These are phyloP conservation scores for Salpingoeca rosetta DNA, from an alignment of 78 protist genomes.

Conservation along the genomic window DNA sequence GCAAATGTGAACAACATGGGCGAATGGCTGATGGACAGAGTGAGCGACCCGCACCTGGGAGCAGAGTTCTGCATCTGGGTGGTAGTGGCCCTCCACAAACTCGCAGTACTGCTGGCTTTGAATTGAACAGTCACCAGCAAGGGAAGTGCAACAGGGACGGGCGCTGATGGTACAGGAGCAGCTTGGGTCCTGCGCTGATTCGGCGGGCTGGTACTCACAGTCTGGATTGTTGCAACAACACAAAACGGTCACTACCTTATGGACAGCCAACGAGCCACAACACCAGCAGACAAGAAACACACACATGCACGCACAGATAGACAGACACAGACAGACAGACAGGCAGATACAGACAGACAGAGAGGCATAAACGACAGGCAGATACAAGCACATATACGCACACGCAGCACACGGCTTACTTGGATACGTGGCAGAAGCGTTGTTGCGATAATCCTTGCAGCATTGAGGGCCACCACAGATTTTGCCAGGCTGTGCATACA, in stretches of 20 bases:
- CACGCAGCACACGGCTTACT: not conserved
- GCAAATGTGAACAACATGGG: too few species aligned
- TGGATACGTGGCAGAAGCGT: too few species aligned
- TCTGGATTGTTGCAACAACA: too few species aligned
- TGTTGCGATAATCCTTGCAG: too few species aligned
- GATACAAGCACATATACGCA: not conserved
- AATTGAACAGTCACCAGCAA: not conserved
- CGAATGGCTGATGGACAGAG: too few species aligned
- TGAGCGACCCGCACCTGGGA: too few species aligned
- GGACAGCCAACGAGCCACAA: too few species aligned
- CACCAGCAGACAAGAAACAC: not conserved
- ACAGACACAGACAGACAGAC: not conserved
- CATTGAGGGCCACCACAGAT: not conserved
- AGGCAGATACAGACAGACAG: not conserved
- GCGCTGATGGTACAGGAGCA: not conserved
- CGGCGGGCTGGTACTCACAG: not conserved
- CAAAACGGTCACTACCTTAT: too few species aligned
- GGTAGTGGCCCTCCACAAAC: not conserved
- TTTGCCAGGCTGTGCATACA: not conserved
- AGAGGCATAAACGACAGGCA: not conserved
- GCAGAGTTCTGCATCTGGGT: too few species aligned
- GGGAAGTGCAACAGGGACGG: not conserved
- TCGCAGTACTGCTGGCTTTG: not conserved
- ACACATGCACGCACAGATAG: not conserved
- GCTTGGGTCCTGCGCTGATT: not conserved